Percentiles rank a stretch among this genome's conserved stretches.
Evolutionary conservation across 345 rosid species (phyloP).

Genomic region (Populus deltoides): DNA sequence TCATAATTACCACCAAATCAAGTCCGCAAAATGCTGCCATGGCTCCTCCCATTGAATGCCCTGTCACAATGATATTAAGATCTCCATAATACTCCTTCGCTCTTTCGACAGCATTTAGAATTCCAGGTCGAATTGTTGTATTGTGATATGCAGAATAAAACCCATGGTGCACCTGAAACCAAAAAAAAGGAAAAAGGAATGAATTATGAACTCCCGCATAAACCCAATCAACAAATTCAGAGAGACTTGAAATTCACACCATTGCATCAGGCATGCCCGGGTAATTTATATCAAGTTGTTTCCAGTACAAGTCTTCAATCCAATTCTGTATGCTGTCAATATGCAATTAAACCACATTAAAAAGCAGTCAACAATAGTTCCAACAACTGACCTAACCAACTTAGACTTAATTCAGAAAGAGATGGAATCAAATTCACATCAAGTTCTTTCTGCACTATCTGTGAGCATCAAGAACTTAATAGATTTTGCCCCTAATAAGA

Average conservation of each 20-base stretch:
- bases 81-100: conserved; percentile 62
- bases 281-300: conserved; percentile 87
- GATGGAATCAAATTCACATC: too few species aligned
- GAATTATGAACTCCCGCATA: not conserved
- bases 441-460: not conserved
- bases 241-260: conserved; percentile 42
- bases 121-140: conserved; percentile 78
- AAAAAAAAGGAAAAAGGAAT: not conserved
- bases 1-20: conserved; percentile 60
- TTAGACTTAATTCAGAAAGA: not conserved
- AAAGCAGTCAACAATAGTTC: not conserved
- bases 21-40: conserved; percentile 91
- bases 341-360: not conserved
- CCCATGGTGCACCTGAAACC: conserved; percentile 82
- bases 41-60: conserved; percentile 99
- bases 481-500: not conserved
- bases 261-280: conserved; percentile 95
- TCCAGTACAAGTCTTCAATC: conserved; percentile 86
- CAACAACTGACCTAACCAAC: not conserved
- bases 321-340: conserved; percentile 83
- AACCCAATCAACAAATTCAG: not conserved
- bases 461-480: not conserved
- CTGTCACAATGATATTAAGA: conserved; percentile 72
- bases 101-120: conserved; percentile 56
- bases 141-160: conserved; percentile 90